A percentile compares a stretch with the other conserved stretches of the same genome.
These are phyloP conservation scores for Hypoxylon sp. DNA, from an alignment of 2,329 filamentous ascomycete species.

Conservation along the genomic window DNA sequence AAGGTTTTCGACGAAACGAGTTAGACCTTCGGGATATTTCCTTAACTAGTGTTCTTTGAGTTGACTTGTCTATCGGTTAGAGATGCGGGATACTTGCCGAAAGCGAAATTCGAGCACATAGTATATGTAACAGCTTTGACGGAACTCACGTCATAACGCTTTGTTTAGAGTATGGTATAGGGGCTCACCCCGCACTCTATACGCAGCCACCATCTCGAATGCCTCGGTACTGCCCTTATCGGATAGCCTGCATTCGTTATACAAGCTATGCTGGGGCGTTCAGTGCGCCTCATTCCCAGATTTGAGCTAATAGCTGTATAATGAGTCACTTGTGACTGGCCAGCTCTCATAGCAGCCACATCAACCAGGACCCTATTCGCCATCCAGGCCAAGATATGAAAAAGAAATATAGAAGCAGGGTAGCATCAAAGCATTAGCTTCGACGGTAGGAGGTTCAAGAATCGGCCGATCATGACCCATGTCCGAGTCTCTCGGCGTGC, in stretches of 20 bases:
- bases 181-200: constrained; percentile 6
- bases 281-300: neutral
- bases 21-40: constrained; percentile 7
- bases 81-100: neutral
- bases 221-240: neutral
- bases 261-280: neutral
- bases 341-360: neutral
- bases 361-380: neutral
- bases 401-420: constrained; percentile 2
- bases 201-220: neutral
- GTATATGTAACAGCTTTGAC: too few species aligned
- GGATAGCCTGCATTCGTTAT: neutral
- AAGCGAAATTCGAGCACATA: neutral
- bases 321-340: neutral
- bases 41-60: neutral
- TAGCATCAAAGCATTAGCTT: neutral
- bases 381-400: neutral
- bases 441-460: neutral
- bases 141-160: constrained; percentile 3
- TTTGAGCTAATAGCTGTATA: neutral
- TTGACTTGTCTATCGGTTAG: neutral
- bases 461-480: constrained; percentile 21
- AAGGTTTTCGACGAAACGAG: neutral
- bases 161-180: neutral
- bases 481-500: constrained; percentile 14